Evolutionary conservation across 2,329 filamentous ascomycete genomes (phyloP).

Genomic region (Leptodontidium sp.): DNA sequence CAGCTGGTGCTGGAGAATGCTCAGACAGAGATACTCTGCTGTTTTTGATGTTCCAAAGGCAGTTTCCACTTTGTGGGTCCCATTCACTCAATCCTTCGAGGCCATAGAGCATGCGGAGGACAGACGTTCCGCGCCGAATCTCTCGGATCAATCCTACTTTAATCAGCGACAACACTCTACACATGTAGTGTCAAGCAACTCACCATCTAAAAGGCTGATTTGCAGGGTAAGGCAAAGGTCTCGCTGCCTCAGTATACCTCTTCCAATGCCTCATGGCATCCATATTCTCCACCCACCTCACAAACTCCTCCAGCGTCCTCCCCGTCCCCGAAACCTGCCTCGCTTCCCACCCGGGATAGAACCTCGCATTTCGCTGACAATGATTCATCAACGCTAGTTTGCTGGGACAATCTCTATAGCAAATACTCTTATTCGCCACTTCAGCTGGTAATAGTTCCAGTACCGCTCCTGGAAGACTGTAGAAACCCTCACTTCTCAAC

Average conservation of each 20-base stretch:
- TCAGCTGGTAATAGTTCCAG: slow-evolving; percentile 19
- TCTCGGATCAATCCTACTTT: slow-evolving; percentile 24
- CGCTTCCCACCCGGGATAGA: slow-evolving; percentile 21
- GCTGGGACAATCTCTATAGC: slow-evolving; percentile 20
- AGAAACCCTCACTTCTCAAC: slow-evolving; percentile 22
- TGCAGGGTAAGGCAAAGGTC: slow-evolving; percentile 17
- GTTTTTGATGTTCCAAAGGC: neutral
- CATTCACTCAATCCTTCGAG: neutral
- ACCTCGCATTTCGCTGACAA: slow-evolving; percentile 22
- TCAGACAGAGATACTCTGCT: neutral
- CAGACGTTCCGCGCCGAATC: neutral
- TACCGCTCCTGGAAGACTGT: slow-evolving; percentile 16
- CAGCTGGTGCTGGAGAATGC: neutral
- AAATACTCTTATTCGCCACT: slow-evolving; percentile 13
- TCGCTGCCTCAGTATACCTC: neutral
- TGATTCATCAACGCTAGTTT: slow-evolving; percentile 13
- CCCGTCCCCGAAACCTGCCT: slow-evolving; percentile 5
- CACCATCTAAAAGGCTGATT: slow-evolving; percentile 14
- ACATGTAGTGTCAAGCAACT: neutral
- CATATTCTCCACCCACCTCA: slow-evolving; percentile 26
- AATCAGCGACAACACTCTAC: neutral
- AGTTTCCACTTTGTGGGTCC: neutral
- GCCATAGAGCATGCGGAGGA: slow-evolving; percentile 21
- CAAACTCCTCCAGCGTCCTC: slow-evolving; percentile 14
- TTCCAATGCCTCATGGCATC: slow-evolving; percentile 20